Percentiles rank a stretch among this genome's conserved stretches.
Evolutionary conservation across 2,329 filamentous ascomycete species (phyloP).

Genomic region (Penicillium sp.): DNA sequence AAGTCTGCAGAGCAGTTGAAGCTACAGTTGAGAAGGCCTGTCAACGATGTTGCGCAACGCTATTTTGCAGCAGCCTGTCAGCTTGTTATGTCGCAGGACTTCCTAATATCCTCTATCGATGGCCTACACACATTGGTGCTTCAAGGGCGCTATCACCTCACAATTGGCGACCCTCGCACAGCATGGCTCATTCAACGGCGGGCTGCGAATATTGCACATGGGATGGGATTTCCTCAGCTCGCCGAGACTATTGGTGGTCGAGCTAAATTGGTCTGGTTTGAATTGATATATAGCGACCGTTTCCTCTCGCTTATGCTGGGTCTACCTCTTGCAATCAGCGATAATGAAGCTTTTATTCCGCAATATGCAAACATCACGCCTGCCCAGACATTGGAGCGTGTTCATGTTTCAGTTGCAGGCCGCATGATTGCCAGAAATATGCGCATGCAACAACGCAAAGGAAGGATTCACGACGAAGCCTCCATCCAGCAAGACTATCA

Average conservation of each 20-base stretch:
- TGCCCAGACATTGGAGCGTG: slow-evolving; percentile 11
- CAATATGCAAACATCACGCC: not conserved
- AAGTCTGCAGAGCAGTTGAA: slow-evolving; percentile 2
- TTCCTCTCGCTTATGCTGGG: slow-evolving; percentile 51
- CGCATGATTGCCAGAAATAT: slow-evolving; percentile 19
- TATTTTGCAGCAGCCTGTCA: slow-evolving; percentile 12
- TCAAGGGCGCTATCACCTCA: slow-evolving; percentile 51
- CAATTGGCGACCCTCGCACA: slow-evolving; percentile 51
- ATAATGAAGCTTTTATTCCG: slow-evolving; percentile 5
- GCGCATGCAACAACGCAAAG: slow-evolving; percentile 4
- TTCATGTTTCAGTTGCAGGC: slow-evolving; percentile 13
- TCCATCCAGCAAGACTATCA: not conserved
- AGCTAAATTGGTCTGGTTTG: slow-evolving; percentile 32
- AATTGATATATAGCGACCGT: slow-evolving; percentile 45
- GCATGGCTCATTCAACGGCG: slow-evolving; percentile 51
- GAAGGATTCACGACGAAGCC: not conserved
- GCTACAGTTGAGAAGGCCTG: slow-evolving; percentile 4
- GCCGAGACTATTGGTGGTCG: slow-evolving; percentile 13
- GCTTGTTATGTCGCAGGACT: slow-evolving; percentile 45
- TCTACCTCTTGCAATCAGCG: slow-evolving; percentile 42
- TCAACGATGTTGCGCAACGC: slow-evolving; percentile 2
- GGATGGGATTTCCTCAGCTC: slow-evolving; percentile 44
- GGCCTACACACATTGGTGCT: slow-evolving; percentile 52
- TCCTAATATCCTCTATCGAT: slow-evolving; percentile 47
- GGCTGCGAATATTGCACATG: slow-evolving; percentile 49